Conservation (phyloP, 176 grass and related monocot genomes). For the Aegilops tauschii region DNA sequence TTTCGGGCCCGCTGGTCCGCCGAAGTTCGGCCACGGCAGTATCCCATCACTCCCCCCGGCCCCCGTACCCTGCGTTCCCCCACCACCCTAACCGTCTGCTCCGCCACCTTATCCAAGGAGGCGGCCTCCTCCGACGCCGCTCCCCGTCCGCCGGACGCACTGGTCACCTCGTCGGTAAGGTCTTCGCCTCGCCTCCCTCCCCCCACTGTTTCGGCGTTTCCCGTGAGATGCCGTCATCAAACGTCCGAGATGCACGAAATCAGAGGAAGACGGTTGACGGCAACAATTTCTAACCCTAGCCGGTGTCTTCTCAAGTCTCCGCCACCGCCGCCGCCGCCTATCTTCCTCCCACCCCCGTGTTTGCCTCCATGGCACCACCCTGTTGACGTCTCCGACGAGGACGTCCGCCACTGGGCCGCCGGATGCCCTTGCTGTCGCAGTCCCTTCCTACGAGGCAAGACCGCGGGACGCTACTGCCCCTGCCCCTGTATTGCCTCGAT, state of each 20-base stretch:
- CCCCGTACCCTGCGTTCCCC: not conserved
- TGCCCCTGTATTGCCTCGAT: not conserved
- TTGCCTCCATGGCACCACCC: not conserved
- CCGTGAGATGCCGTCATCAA: not conserved
- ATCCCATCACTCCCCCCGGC: not conserved
- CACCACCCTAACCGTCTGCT: slow-evolving; percentile 10
- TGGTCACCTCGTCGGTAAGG: slow-evolving; percentile 7
- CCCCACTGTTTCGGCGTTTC: not conserved
- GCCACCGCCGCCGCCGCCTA: no score
- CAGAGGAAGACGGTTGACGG: not conserved
- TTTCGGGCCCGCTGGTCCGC: slow-evolving; percentile 1
- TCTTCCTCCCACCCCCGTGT: not conserved
- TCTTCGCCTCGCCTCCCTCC: not conserved
- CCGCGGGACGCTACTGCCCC: not conserved
- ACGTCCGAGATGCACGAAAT: no score
- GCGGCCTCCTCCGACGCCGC: not conserved
- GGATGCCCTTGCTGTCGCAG: not conserved
- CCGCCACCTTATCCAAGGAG: slow-evolving; percentile 11
- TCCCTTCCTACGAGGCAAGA: not conserved
- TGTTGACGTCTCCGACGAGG: not conserved
- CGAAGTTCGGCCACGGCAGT: not conserved
- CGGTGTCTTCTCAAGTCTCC: not conserved
- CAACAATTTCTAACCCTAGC: not conserved
- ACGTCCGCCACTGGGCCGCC: not conserved
- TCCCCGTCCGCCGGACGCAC: not conserved